These are phyloP conservation scores for Lachnum nothofagi DNA, from an alignment of 2,329 filamentous ascomycete genomes.

Conservation along the genomic window DNA sequence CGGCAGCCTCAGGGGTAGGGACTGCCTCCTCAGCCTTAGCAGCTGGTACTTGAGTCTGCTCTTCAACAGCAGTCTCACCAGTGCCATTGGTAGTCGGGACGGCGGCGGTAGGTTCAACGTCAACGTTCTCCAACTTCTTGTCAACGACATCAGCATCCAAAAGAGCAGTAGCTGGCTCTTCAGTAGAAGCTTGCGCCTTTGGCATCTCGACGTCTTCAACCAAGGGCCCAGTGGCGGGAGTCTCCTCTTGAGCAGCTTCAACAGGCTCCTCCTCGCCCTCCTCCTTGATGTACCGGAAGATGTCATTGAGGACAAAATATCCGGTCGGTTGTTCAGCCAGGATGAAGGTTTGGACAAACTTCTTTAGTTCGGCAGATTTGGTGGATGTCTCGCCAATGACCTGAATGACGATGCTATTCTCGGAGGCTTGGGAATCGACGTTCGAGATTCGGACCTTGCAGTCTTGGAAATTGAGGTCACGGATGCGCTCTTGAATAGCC, in stretches of 20 bases:
- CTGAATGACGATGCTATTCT: slow-evolving; percentile 91
- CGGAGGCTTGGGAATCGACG: slow-evolving; percentile 91
- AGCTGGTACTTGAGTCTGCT: slow-evolving; percentile 30
- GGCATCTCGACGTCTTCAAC: slow-evolving; percentile 33
- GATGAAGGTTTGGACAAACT: slow-evolving; percentile 97
- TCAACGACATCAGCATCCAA: slow-evolving; percentile 56
- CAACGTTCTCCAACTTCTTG: slow-evolving; percentile 63
- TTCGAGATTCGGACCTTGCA: slow-evolving; percentile 98
- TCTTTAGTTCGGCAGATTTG: slow-evolving; percentile 83
- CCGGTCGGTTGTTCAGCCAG: slow-evolving; percentile 93
- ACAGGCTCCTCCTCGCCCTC: slow-evolving; percentile 69
- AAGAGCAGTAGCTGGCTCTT: slow-evolving; percentile 31
- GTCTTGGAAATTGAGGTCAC: slow-evolving; percentile 87
- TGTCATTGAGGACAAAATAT: slow-evolving; percentile 98
- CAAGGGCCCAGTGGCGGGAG: slow-evolving; percentile 21
- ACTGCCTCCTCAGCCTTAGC: slow-evolving; percentile 32
- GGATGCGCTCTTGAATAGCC: slow-evolving; percentile 93
- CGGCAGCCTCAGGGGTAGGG: slow-evolving; percentile 43
- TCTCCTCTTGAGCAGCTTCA: slow-evolving; percentile 35
- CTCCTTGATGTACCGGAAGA: slow-evolving; percentile 87
- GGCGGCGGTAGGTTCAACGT: slow-evolving; percentile 35
- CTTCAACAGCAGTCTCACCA: slow-evolving; percentile 30
- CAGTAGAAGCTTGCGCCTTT: slow-evolving; percentile 30
- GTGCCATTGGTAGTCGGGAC: slow-evolving; percentile 42
- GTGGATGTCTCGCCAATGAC: slow-evolving; percentile 98